phyloP scores from a whole-genome alignment of 495 filamentous ascomycete genomes.

The Neurospora sp. region DNA sequence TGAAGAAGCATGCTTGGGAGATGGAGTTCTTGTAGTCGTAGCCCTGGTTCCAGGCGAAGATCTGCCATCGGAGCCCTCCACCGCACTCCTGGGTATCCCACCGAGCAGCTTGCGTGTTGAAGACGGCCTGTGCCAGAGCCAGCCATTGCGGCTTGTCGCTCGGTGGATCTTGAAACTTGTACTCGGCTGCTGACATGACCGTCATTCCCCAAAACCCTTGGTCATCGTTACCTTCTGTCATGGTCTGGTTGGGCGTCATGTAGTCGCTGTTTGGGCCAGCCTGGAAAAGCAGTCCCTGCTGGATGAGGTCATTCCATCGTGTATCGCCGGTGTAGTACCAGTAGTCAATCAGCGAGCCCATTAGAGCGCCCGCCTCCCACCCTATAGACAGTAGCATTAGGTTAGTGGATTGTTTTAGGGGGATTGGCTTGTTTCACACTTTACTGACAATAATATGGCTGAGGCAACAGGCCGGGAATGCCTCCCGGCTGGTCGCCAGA shows the following conservation, averaged over 20 bases:
- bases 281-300: slow-evolving; percentile 50
- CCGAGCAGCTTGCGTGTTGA: slow-evolving; percentile 59
- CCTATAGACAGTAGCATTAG: slow-evolving; percentile 34
- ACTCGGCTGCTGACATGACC: slow-evolving; percentile 55
- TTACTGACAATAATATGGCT: slow-evolving; percentile 34
- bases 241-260: slow-evolving; percentile 54
- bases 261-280: slow-evolving; percentile 48
- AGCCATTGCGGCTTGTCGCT: slow-evolving; percentile 58
- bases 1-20: slow-evolving; percentile 62
- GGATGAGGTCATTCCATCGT: slow-evolving; percentile 47
- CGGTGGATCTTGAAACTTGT: slow-evolving; percentile 51
- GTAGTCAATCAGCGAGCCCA: slow-evolving; percentile 56
- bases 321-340: slow-evolving; percentile 55
- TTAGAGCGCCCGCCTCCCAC: slow-evolving; percentile 72
- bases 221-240: slow-evolving; percentile 57
- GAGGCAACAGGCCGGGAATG: slow-evolving; percentile 28
- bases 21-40: slow-evolving; percentile 71
- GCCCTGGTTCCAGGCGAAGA: slow-evolving; percentile 67
- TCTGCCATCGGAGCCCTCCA: slow-evolving; percentile 78
- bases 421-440: not conserved
- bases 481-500: slow-evolving; percentile 52
- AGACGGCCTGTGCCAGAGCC: slow-evolving; percentile 66
- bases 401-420: not conserved
- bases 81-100: slow-evolving; percentile 60
- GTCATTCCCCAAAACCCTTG: slow-evolving; percentile 60